phyloP scores from a whole-genome alignment of 2,329 filamentous ascomycete species.

The Colletotrichum sojae region DNA sequence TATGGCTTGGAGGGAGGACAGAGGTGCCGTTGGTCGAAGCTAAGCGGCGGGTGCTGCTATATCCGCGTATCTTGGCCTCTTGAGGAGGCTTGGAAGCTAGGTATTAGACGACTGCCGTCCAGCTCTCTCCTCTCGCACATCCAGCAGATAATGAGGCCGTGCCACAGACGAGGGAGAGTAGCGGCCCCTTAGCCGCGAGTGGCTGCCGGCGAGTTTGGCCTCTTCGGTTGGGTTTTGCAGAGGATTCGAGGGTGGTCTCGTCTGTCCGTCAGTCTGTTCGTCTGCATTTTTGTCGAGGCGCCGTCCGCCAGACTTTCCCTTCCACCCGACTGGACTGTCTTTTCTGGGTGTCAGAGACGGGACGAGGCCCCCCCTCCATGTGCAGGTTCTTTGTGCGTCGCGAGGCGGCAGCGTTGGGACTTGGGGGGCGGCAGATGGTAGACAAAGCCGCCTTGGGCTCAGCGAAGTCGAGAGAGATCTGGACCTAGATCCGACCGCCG shows the following conservation, averaged over 20 bases:
- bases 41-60: neutral
- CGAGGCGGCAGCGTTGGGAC: constrained; percentile 11
- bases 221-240: neutral
- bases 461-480: constrained; percentile 26
- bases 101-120: constrained; percentile 3
- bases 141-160: neutral
- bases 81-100: neutral
- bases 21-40: constrained; percentile 4
- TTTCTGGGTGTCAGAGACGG: constrained; percentile 19
- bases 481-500: constrained; percentile 3
- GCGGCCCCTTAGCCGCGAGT: constrained; percentile 1
- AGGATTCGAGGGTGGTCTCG: neutral
- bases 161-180: neutral
- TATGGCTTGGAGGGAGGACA: too few species aligned
- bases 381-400: constrained; percentile 36
- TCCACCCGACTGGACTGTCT: constrained; percentile 4
- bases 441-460: neutral
- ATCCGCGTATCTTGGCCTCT: neutral
- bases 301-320: constrained; percentile 15
- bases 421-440: neutral
- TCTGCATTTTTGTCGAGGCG: constrained; percentile 9
- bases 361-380: constrained; percentile 34
- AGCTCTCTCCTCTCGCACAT: neutral
- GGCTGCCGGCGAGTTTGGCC: neutral
- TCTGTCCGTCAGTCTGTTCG: constrained; percentile 1